Evolutionary conservation across 1,139 yeast species (phyloP).

Genomic region (Saccharomyces hybrid): DNA sequence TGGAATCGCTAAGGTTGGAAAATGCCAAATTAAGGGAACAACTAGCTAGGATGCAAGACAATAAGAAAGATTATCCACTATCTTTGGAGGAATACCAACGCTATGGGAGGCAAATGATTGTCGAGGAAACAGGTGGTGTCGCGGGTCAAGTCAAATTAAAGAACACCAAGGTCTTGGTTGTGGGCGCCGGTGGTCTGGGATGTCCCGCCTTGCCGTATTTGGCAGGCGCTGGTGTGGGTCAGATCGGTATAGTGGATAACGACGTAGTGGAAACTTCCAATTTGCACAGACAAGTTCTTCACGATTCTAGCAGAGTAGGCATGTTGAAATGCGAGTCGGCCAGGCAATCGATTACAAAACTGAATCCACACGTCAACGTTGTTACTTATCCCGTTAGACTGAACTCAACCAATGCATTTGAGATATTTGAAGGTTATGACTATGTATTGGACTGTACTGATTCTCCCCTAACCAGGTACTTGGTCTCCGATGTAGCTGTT

Average conservation of each 20-base stretch:
- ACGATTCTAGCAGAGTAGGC: constrained; percentile 60
- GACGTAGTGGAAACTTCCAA: constrained; percentile 81
- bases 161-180: constrained; percentile 53
- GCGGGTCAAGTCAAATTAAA: constrained; percentile 54
- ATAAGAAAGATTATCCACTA: constrained; percentile 14
- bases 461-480: constrained; percentile 78
- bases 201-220: constrained; percentile 84
- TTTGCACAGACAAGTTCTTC: constrained; percentile 82
- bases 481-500: constrained; percentile 81
- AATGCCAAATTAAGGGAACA: constrained; percentile 21
- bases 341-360: constrained; percentile 38
- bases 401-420: constrained; percentile 52
- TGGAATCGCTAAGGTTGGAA: constrained; percentile 22
- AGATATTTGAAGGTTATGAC: constrained; percentile 57
- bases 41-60: constrained; percentile 6
- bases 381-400: constrained; percentile 47
- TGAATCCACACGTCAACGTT: constrained; percentile 65
- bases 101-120: constrained; percentile 94
- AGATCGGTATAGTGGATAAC: constrained; percentile 77
- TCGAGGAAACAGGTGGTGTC: constrained; percentile 43
- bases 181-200: constrained; percentile 97
- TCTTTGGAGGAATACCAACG: constrained; percentile 59
- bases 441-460: constrained; percentile 89
- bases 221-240: constrained; percentile 83
- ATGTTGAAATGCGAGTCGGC: constrained; percentile 75